Conservation (phyloP, 1,284 basidiomycete genomes). For the Takashimella koratensis region DNA sequence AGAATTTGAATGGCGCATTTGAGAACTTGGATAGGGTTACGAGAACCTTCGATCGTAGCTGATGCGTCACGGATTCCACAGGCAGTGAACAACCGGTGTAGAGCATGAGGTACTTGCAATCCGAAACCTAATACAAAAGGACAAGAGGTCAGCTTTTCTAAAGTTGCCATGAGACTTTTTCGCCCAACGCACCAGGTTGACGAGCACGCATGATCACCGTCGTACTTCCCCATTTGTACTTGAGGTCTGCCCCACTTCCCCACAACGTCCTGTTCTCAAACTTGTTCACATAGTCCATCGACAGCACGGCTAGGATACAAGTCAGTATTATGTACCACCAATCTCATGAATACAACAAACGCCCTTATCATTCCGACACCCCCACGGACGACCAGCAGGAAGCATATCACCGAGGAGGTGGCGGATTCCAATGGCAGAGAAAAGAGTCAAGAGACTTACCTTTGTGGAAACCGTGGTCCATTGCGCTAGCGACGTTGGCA, state of each 20-base stretch:
- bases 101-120: conserved; percentile 78
- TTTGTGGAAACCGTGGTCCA: conserved; percentile 64
- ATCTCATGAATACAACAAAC: too few relatives aligned
- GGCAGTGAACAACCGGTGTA: conserved; percentile 82
- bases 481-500: conserved; percentile 55
- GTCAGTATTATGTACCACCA: too few relatives aligned
- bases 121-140: conserved; percentile 85
- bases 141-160: neutral
- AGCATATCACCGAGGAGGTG: too few relatives aligned
- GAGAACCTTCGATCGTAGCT: conserved; percentile 89
- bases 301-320: conserved; percentile 33
- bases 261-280: conserved; percentile 89
- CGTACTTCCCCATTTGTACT: conserved; percentile 80
- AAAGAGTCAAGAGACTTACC: conserved; percentile 49
- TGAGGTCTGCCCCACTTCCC: conserved; percentile 60
- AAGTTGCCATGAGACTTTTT: too few relatives aligned
- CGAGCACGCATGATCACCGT: conserved; percentile 78
- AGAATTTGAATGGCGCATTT: conserved; percentile 50
- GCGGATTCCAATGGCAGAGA: too few relatives aligned
- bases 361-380: too few relatives aligned
- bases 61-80: conserved; percentile 92
- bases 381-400: too few relatives aligned
- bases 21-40: conserved; percentile 66
- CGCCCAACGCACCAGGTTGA: conserved; percentile 60
- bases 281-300: conserved; percentile 81